These are phyloP conservation scores for Podaxis carcinomalis DNA, from an alignment of 768 basidiomycete genomes.

Conservation along the genomic window DNA sequence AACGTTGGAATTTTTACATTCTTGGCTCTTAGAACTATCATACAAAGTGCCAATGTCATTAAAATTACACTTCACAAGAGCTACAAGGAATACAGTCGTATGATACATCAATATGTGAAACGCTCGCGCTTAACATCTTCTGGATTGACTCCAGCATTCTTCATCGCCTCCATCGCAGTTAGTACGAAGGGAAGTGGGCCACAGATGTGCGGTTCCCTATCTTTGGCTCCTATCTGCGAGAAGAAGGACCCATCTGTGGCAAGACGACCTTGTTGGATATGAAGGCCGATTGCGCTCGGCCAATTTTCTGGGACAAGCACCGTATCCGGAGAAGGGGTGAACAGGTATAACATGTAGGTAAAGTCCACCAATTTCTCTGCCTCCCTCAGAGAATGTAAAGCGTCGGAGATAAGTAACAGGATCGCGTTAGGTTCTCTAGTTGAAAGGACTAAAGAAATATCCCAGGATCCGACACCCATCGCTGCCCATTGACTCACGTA, in stretches of 20 bases:
- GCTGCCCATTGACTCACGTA: slow-evolving; percentile 13
- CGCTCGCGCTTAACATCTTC: slow-evolving; percentile 13
- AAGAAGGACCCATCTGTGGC: slow-evolving; percentile 14
- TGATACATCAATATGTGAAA: slow-evolving; percentile 9
- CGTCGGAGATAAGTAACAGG: slow-evolving; percentile 35
- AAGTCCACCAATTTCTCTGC: slow-evolving; percentile 11
- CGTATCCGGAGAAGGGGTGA: slow-evolving; percentile 21
- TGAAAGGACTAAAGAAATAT: slow-evolving; percentile 45
- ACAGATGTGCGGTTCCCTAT: slow-evolving; percentile 40
- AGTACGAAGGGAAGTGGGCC: slow-evolving; percentile 31
- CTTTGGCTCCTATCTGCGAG: slow-evolving; percentile 15
- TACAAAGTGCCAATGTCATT: no score
- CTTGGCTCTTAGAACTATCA: no score
- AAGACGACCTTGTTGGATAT: slow-evolving; percentile 20
- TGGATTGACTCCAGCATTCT: slow-evolving; percentile 11
- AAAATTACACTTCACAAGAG: background rate
- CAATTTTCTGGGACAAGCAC: background rate
- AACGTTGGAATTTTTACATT: no score
- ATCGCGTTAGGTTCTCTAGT: slow-evolving; percentile 52
- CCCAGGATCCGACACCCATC: slow-evolving; percentile 17
- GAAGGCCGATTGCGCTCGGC: slow-evolving; percentile 10
- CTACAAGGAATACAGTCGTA: background rate
- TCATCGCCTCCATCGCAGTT: slow-evolving; percentile 10
- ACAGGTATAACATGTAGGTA: slow-evolving; percentile 35
- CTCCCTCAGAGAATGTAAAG: slow-evolving; percentile 14